Percentiles rank a stretch among this genome's conserved stretches.
Conservation (phyloP, 768 basidiomycete species). For the Galerina sulciceps region DNA sequence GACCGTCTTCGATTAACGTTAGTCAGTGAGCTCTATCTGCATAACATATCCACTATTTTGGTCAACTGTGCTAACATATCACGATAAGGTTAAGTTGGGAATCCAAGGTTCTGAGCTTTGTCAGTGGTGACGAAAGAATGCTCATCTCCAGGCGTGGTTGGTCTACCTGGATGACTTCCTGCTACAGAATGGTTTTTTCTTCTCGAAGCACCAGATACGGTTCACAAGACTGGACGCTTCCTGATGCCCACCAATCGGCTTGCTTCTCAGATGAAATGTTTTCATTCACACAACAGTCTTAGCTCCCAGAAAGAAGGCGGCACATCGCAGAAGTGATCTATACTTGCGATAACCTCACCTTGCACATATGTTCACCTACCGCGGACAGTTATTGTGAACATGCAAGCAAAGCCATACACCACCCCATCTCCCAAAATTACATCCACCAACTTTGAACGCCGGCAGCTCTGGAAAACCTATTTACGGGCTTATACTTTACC, state of each 20-base stretch:
- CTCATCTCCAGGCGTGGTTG: slow-evolving; percentile 4
- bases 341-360: too few relatives aligned
- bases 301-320: too few relatives aligned
- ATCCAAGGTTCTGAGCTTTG: slow-evolving; percentile 1
- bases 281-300: background rate
- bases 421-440: background rate
- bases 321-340: too few relatives aligned
- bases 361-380: too few relatives aligned
- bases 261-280: background rate
- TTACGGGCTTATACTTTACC: background rate
- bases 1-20: background rate
- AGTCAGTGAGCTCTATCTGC: background rate
- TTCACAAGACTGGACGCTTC: background rate
- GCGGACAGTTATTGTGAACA: too few relatives aligned
- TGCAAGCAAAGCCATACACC: too few relatives aligned
- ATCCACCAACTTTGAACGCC: background rate
- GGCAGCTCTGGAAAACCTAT: slow-evolving; percentile 7
- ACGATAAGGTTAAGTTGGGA: slow-evolving; percentile 12
- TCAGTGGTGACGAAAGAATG: slow-evolving; percentile 5
- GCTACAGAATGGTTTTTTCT: background rate
- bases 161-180: slow-evolving; percentile 3
- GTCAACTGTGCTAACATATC: slow-evolving; percentile 5
- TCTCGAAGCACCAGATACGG: too few relatives aligned
- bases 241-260: slow-evolving; percentile 1
- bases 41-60: background rate